Evolutionary conservation across 108 stramenopile species (phyloP).

Genomic region (Cyclotella atomus): DNA sequence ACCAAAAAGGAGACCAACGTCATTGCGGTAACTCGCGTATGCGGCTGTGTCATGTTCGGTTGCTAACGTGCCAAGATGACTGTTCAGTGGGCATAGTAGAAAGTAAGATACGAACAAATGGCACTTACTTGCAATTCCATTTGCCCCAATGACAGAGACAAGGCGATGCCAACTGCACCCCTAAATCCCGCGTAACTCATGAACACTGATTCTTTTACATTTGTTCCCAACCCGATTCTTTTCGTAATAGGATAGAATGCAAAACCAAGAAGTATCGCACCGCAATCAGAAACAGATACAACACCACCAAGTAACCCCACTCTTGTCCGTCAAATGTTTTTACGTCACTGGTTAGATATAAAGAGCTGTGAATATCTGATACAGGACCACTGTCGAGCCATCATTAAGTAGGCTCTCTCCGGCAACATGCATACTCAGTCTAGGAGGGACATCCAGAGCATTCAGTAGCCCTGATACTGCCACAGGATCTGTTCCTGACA

Average conservation of each 20-base stretch:
- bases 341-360: constrained; percentile 33
- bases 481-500: constrained; percentile 93
- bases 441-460: constrained; percentile 70
- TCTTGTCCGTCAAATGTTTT: constrained; percentile 2
- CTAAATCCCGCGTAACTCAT: constrained; percentile 41
- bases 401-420: constrained; percentile 89
- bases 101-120: neutral
- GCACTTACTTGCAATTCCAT: neutral
- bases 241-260: constrained; percentile 28
- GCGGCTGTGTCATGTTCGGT: neutral
- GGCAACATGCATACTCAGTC: constrained; percentile 72
- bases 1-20: neutral
- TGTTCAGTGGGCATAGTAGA: neutral
- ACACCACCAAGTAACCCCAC: constrained; percentile 34
- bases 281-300: constrained; percentile 22
- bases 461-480: constrained; percentile 90
- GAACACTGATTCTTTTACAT: constrained; percentile 36
- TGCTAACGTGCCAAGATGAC: neutral
- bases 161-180: constrained; percentile 48
- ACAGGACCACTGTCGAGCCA: constrained; percentile 91
- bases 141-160: constrained; percentile 34
- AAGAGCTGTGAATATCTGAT: constrained; percentile 70
- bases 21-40: neutral
- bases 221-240: constrained; percentile 39
- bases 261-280: constrained; percentile 46